Evolutionary conservation across 176 grass and related monocot genomes (phyloP), one percentile per base, ranked within the genome.

Genomic region (Themeda triandra): DNA sequence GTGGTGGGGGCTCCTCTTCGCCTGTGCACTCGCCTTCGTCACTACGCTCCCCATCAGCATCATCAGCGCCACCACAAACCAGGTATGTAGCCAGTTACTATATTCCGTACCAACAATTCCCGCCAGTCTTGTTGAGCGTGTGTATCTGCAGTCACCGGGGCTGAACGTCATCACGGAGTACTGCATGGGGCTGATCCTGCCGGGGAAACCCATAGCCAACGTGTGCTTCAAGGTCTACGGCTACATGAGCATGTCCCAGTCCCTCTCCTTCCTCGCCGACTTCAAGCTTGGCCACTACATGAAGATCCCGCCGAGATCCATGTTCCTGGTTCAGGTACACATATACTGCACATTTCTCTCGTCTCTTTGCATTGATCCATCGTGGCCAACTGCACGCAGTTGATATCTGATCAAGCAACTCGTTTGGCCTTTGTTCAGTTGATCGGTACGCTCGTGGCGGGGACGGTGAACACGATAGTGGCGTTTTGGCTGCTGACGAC

Each of bases 231-330:
- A 97, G 83, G 95, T 97, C 4, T 97, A 90, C 71, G 95, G 95
- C 56, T 97, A 94, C 70, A 97, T 97, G 81, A 97, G 95, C 82
- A 97, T 97, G 95, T 80, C 86, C 42, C 95, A 97, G 92, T 89
- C 95, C 18, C 88, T 94, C 46, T 86, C 90, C 54, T 97, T 97
- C 88, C 85, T 97, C 18, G 32, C 62, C 2, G 95, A 97, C 84
- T 97, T 97, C 88, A 97, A 97, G 33, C 95, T 97, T 25, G 95
- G 95, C 11, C 95, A 97, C 66, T 97, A 97, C 86, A 97, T 97
- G 95, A 97, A 94, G 88, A 82, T 97, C 76, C 95, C 95, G 1
- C 92, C 92, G 2, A 91, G 77, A 89, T 97, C 95, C 29, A 97
- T 97, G 95, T 97, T 94, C 87, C 78, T 97, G 8, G 95, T 97